These are phyloP conservation scores for Cyberlindnera mississippiensis DNA, from an alignment of 805 yeast genomes.

Conservation along the genomic window DNA sequence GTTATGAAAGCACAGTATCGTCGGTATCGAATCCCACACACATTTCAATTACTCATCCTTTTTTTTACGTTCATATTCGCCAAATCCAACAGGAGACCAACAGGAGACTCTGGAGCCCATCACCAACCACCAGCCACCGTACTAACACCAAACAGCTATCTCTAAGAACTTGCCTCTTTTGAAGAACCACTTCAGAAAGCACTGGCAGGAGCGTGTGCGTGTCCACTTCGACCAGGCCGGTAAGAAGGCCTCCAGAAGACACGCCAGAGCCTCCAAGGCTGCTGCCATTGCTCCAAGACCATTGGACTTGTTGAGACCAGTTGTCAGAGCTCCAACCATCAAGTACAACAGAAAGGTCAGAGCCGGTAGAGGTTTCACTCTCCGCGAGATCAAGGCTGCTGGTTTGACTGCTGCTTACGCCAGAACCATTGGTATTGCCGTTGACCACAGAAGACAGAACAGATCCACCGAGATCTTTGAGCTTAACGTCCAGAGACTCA, in stretches of 20 bases:
- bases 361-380: conserved; percentile 99
- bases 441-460: conserved; percentile 99
- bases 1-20: no score
- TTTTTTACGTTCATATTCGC: no score
- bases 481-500: conserved; percentile 91
- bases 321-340: conserved; percentile 98
- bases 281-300: conserved; percentile 97
- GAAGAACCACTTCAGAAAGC: conserved; percentile 99
- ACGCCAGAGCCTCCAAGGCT: conserved; percentile 89
- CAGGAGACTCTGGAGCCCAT: no score
- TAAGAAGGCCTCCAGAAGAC: conserved; percentile 96
- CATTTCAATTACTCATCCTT: no score
- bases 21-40: no score
- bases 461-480: conserved; percentile 94
- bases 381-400: conserved; percentile 97
- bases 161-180: conserved; percentile 97
- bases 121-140: no score
- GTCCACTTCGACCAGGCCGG: conserved; percentile 99
- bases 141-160: conserved; percentile 79
- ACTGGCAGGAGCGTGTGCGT: conserved; percentile 99
- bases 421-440: conserved; percentile 97
- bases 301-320: conserved; percentile 92
- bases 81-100: no score
- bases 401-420: conserved; percentile 93
- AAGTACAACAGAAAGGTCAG: conserved; percentile 99